These are phyloP conservation scores for Phytophthora ramorum DNA, from an alignment of 352 stramenopile species.

Conservation along the genomic window DNA sequence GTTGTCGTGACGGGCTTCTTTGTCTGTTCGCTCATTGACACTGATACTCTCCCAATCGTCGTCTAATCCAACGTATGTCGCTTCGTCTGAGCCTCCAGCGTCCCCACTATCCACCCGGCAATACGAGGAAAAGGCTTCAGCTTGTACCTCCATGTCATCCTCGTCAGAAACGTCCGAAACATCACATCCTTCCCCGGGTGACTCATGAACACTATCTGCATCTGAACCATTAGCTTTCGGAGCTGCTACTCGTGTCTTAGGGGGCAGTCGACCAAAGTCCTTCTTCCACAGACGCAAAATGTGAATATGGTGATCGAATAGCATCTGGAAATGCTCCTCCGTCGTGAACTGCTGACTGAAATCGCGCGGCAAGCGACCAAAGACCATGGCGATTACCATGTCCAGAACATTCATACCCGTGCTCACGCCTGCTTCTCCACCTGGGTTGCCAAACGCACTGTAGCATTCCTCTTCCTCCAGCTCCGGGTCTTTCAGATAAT, in stretches of 20 bases:
- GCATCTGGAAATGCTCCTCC: conserved; percentile 78
- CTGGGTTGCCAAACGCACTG: conserved; percentile 44
- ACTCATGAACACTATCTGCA: conserved; percentile 12
- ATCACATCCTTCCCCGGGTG: conserved; percentile 14
- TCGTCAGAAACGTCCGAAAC: conserved; percentile 22
- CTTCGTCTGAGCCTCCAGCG: conserved; percentile 10
- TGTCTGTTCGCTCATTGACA: conserved; percentile 13
- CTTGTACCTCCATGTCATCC: conserved; percentile 24
- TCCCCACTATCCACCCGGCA: conserved; percentile 19
- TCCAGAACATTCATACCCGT: conserved; percentile 83
- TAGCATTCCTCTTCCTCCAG: conserved; percentile 58
- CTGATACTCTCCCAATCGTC: conserved; percentile 45
- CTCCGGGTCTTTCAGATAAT: conserved; percentile 64
- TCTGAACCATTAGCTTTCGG: conserved; percentile 22
- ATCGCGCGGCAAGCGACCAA: conserved; percentile 79
- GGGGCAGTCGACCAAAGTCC: conserved; percentile 82
- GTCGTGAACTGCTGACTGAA: conserved; percentile 54
- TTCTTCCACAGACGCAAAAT: conserved; percentile 85
- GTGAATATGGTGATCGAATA: conserved; percentile 83
- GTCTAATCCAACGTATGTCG: conserved; percentile 13
- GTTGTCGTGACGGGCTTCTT: conserved; percentile 16
- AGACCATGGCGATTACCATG: conserved; percentile 89
- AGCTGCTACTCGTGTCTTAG: conserved; percentile 23
- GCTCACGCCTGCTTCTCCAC: conserved; percentile 29
- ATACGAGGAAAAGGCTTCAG: conserved; percentile 23